Base-by-base conservation (phyloP, 257 asterid genomes). In the Nicotiana attenuata region DNA sequence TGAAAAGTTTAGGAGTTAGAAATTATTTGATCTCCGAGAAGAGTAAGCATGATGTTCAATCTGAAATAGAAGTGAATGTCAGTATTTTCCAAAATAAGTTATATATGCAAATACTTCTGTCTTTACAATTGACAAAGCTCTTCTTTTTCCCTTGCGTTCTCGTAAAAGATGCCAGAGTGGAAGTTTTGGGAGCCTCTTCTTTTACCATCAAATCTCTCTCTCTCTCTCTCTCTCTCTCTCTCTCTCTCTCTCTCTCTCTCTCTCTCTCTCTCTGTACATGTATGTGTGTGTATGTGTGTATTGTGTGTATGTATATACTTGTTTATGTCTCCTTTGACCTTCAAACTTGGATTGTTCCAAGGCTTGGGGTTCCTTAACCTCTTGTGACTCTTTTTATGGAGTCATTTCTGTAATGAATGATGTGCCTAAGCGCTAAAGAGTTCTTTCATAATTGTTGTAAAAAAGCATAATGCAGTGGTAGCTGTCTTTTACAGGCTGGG, bases 401-500 rank as follows among this genome's bases (percentile, higher is more conserved):
- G 7, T 66, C 76, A 31, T 66, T 31, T 66, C 31, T 59, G 57
- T 60, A 33, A 38, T 35, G 82, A 57, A 56, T 78, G 33, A 22
- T 80, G 61, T 80, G 29, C 19, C 35, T 14, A 52, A 65, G 83
- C 1, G 45, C 22, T 22, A 75, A 75, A 50, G 41, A 65, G 19
- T 56, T 52, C 33, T 47, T 67, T 33, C 2, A 8, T 0, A 76
- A 47, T 64, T 67, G 15, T 65, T n/a, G 53, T 76, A 31, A 81
- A 53, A 38, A 5, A 75, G 80, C 78, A 77, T 65, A 66, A 53
- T 71, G 80, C 26, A 80, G 71, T 33, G 8, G 57, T 45, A 33
- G 33, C 83, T 55, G 64, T 81, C 79, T 84, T 81, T 33, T 47
- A 80, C 97, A 96, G 99, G 99, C 98, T 78, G 99, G 99, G 84